phyloP scores from a whole-genome alignment of 2,329 filamentous ascomycete species.

The Albophoma yamanashiensis region DNA sequence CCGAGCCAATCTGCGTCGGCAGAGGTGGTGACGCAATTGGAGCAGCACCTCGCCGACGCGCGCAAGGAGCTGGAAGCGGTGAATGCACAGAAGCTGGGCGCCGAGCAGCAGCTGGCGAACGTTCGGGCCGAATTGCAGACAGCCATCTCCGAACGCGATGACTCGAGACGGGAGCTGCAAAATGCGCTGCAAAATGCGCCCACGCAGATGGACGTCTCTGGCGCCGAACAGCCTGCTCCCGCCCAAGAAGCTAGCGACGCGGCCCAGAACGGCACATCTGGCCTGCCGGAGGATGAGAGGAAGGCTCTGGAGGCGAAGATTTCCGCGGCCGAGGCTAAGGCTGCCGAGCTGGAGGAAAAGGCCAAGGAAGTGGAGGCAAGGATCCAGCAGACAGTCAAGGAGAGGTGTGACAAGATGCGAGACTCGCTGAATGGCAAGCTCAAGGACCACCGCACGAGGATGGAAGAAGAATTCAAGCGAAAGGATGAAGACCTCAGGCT shows the following conservation, averaged over 20 bases:
- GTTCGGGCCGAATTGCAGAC: constrained; percentile 49
- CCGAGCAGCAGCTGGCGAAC: constrained; percentile 51
- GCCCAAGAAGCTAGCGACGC: not conserved
- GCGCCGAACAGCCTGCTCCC: not conserved
- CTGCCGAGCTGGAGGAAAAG: constrained; percentile 54
- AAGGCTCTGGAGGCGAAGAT: constrained; percentile 53
- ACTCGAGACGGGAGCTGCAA: constrained; percentile 33
- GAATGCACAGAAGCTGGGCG: constrained; percentile 54
- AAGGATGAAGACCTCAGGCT: constrained; percentile 43
- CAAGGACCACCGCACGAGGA: constrained; percentile 47
- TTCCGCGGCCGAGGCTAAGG: constrained; percentile 47
- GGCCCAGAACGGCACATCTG: constrained; percentile 11
- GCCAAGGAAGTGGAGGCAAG: constrained; percentile 53
- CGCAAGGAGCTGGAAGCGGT: constrained; percentile 55
- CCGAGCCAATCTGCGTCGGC: constrained; percentile 25
- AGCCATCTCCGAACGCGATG: constrained; percentile 53
- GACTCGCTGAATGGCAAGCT: constrained; percentile 58
- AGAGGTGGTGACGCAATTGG: constrained; percentile 36
- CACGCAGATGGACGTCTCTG: constrained; percentile 3
- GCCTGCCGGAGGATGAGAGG: constrained; percentile 45
- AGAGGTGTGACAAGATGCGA: constrained; percentile 60
- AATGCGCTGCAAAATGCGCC: constrained; percentile 23
- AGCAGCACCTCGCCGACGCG: constrained; percentile 36
- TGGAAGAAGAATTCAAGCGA: constrained; percentile 41
- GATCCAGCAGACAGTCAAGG: constrained; percentile 49